phyloP scores from a whole-genome alignment of 192 early-diverging fungal species.

The Helicostylum pulchrum region DNA sequence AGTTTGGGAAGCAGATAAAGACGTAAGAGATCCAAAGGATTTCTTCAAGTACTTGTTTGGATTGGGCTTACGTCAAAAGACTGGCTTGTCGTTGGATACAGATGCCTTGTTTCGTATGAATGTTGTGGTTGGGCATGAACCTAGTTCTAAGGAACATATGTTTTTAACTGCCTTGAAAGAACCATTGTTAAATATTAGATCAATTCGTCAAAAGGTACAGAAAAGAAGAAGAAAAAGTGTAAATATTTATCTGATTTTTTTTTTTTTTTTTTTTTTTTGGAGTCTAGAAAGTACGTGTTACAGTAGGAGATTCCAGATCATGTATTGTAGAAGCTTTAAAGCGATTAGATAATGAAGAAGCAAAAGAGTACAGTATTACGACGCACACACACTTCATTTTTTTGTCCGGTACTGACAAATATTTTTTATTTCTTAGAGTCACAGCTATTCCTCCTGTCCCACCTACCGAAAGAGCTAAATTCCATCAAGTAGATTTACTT shows the following conservation, averaged over 20 bases:
- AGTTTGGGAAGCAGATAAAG: neutral
- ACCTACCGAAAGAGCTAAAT: neutral
- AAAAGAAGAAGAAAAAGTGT: neutral
- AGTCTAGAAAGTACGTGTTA: conserved; percentile 37
- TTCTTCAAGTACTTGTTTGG: conserved; percentile 48
- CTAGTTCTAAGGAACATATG: conserved; percentile 55
- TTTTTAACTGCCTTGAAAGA: conserved; percentile 58
- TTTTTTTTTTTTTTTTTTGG: neutral
- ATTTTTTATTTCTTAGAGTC: conserved; percentile 9
- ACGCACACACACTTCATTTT: neutral
- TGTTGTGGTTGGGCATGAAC: conserved; percentile 49
- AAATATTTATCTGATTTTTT: too few relatives aligned
- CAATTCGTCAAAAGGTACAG: conserved; percentile 50
- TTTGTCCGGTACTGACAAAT: conserved; percentile 14
- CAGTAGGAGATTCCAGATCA: conserved; percentile 44
- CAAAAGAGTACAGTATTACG: conserved; percentile 34
- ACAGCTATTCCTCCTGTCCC: conserved; percentile 21
- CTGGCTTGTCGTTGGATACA: conserved; percentile 37
- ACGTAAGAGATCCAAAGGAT: conserved; percentile 57
- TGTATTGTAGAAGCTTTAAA: conserved; percentile 47
- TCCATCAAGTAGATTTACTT: conserved; percentile 40
- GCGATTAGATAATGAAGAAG: conserved; percentile 37
- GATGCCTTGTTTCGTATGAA: conserved; percentile 47
- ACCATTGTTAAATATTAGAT: conserved; percentile 52
- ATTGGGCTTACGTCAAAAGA: conserved; percentile 29